phyloP scores from a whole-genome alignment of 129 eudicot genomes.

The Kitagawia praeruptora region DNA sequence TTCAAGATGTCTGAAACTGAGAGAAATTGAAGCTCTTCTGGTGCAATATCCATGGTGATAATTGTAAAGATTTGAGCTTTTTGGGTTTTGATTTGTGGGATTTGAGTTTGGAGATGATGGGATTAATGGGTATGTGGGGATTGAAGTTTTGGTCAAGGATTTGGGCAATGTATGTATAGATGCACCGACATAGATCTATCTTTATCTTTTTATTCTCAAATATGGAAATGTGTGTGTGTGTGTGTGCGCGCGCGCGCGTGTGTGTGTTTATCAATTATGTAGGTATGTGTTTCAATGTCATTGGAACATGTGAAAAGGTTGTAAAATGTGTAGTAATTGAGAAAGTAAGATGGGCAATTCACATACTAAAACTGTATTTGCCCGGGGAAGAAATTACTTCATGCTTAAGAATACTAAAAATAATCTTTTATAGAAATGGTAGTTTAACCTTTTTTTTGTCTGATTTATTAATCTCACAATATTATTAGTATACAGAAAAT shows the following conservation, averaged over 20 bases:
- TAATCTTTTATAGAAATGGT: no score
- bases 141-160: background rate
- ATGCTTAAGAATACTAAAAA: no score
- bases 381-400: background rate
- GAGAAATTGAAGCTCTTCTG: constrained; percentile 51
- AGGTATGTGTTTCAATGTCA: background rate
- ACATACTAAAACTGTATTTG: background rate
- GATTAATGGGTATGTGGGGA: background rate
- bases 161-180: background rate
- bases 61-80: background rate
- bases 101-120: background rate
- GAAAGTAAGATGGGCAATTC: background rate
- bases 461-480: no score
- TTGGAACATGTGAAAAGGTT: background rate
- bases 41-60: constrained; percentile 19
- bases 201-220: no score
- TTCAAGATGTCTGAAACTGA: constrained; percentile 30
- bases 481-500: no score
- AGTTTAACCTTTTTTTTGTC: no score
- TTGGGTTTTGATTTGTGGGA: background rate
- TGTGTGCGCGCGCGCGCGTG: no score
- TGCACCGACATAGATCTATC: constrained; percentile 1
- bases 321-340: background rate
- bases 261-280: background rate
- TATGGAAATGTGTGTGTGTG: background rate